These are phyloP conservation scores for Myxozyma melibiosi DNA, from an alignment of 805 yeast species.

Conservation along the genomic window DNA sequence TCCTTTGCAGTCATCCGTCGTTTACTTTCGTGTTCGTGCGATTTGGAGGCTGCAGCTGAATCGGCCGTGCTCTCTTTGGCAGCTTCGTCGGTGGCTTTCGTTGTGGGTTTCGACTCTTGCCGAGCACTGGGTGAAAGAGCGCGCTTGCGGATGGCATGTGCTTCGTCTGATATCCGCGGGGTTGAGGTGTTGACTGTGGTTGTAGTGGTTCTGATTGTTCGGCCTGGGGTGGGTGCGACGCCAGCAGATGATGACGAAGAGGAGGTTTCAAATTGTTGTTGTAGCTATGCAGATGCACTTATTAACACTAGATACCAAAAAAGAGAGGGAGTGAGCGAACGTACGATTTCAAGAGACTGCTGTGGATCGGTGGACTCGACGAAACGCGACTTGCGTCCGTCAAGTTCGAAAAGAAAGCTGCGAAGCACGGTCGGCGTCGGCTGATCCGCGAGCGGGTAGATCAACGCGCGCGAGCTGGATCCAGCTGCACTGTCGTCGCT, in stretches of 20 bases:
- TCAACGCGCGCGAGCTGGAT: conserved; percentile 11
- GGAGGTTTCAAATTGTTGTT: background rate
- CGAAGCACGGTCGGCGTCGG: conserved; percentile 42
- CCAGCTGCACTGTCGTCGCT: background rate
- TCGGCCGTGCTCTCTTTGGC: no score
- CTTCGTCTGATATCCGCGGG: background rate
- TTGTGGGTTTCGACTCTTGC: background rate
- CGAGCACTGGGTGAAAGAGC: background rate
- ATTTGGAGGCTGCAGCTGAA: no score
- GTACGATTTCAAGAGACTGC: background rate
- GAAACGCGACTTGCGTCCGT: conserved; percentile 37
- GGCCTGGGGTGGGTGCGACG: background rate
- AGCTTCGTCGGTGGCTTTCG: background rate
- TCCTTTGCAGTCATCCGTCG: conserved; percentile 14
- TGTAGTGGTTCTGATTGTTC: conserved; percentile 8
- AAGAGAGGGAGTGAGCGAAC: background rate
- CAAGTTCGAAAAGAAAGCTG: conserved; percentile 39
- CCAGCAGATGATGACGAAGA: background rate
- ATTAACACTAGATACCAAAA: background rate
- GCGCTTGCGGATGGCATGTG: background rate
- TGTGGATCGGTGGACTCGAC: conserved; percentile 33
- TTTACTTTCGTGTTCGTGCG: conserved; percentile 9
- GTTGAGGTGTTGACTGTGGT: background rate
- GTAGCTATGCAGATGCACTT: background rate
- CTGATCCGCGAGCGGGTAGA: conserved; percentile 41